phyloP scores from a whole-genome alignment of 257 asterid species.

The Nicotiana tomentosiformis region DNA sequence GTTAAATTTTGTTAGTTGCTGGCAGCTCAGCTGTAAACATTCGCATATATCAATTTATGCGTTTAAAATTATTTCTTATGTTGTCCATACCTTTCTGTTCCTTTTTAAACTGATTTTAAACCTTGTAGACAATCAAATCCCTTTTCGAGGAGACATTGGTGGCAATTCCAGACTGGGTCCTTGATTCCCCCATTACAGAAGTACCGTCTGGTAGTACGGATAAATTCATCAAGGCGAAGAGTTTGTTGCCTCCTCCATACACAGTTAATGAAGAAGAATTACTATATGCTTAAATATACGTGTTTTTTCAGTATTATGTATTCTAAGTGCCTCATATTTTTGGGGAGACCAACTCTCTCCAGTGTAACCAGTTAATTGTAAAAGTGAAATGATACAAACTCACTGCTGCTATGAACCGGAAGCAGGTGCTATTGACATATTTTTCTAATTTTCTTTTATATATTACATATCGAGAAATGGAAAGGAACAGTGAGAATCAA shows the following conservation, averaged over 20 bases:
- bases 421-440: not conserved
- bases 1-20: not conserved
- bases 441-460: no score
- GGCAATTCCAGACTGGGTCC: conserved; percentile 61
- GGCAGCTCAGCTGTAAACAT: not conserved
- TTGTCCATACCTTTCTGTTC: not conserved
- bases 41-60: not conserved
- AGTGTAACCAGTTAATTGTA: not conserved
- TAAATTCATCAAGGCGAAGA: conserved; percentile 52
- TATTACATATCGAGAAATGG: not conserved
- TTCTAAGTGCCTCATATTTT: not conserved
- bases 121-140: conserved; percentile 57
- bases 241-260: conserved; percentile 56
- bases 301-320: not conserved
- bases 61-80: not conserved
- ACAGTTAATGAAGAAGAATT: conserved; percentile 52
- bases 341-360: not conserved
- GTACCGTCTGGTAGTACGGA: conserved; percentile 34
- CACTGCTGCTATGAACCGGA: not conserved
- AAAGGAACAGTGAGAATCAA: not conserved
- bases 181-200: conserved; percentile 58
- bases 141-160: conserved; percentile 67
- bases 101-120: conserved; percentile 4
- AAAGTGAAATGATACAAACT: not conserved
- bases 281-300: conserved; percentile 48